phyloP scores from a whole-genome alignment of 768 basidiomycete species.

The Boletus subcaerulescens region DNA sequence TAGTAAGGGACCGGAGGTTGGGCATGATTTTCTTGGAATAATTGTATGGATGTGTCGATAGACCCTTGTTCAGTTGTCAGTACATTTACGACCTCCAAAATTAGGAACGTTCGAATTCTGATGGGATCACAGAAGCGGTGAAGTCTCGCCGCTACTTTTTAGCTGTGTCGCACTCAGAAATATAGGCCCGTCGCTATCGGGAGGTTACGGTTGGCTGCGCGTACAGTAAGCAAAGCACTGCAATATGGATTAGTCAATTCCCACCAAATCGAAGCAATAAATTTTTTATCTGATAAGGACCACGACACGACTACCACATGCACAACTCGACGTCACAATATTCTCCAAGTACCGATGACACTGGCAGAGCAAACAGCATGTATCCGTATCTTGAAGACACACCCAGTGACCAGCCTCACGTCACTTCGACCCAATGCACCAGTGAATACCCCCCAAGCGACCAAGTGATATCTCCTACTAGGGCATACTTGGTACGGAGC shows the following conservation, averaged over 20 bases:
- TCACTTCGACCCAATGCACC: neutral
- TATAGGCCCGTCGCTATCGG: no score
- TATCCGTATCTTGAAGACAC: neutral
- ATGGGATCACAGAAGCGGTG: no score
- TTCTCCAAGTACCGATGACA: neutral
- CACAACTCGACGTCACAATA: neutral
- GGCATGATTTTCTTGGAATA: neutral
- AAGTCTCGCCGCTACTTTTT: no score
- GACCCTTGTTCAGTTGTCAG: no score
- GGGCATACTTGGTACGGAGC: conserved; percentile 49
- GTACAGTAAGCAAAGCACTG: neutral
- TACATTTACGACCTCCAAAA: no score
- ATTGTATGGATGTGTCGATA: neutral
- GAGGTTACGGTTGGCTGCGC: no score
- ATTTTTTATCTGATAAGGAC: conserved; percentile 27
- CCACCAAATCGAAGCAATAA: neutral
- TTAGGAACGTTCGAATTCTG: no score
- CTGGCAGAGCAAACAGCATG: neutral
- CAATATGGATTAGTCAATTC: conserved; percentile 18
- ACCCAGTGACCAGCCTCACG: neutral
- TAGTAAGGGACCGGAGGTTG: conserved; percentile 14
- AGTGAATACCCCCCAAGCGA: neutral
- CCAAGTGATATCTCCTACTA: conserved; percentile 23
- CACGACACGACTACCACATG: neutral
- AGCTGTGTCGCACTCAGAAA: no score